Base-by-base conservation (phyloP, 2,329 filamentous ascomycete species). In the Trichoderma breve region DNA sequence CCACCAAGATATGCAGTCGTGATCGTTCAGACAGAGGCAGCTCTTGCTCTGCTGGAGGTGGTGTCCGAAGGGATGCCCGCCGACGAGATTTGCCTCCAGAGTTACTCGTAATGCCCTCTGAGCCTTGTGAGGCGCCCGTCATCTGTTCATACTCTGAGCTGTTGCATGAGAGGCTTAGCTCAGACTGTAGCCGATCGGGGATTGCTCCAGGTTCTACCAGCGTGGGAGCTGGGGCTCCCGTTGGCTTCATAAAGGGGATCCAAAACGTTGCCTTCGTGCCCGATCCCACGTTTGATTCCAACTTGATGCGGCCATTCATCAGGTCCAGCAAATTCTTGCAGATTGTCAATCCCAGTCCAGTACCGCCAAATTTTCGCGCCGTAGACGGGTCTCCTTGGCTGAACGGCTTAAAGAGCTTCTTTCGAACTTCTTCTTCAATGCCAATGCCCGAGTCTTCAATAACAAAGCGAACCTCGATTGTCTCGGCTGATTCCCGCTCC, bases 351-450 rank as follows among this genome's bases (percentile, higher is more conserved):
- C 93, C 93, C 0, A 95, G 82, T 1, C 92, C 93, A 1, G 92
- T 95, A 1, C 93, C 93, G 51, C 92, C 92, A 79, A 94, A 95
- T n/a, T 90, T 87, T 68, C 92, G 85, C 21, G 92, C 92, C 0
- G 93, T 95, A 4, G 92, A 94, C 1, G 92, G 89, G 77, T 95
- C 93, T 5, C 92, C 93, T 80, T 96, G 93, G 73, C 90, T 93
- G 80, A 95, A 96, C 0, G 93, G 93, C 74, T 91, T 90, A 81
- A 95, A 96, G 1, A 95, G 84, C 47, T 87, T 87, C 76, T 90
- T 90, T 21, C 89, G 87, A 6, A 94, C 91, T 71, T 93, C 91
- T 62, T 94, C 91, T 74, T 94, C 91, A 36, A 95, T 95, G 4
- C 93, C 93, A 65, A 95, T 94, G 0, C 93, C 93, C 0, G 91